Evolutionary conservation across 805 yeast species (phyloP), one percentile per base, ranked within the genome.

Genomic region (Lachancea sp.): DNA sequence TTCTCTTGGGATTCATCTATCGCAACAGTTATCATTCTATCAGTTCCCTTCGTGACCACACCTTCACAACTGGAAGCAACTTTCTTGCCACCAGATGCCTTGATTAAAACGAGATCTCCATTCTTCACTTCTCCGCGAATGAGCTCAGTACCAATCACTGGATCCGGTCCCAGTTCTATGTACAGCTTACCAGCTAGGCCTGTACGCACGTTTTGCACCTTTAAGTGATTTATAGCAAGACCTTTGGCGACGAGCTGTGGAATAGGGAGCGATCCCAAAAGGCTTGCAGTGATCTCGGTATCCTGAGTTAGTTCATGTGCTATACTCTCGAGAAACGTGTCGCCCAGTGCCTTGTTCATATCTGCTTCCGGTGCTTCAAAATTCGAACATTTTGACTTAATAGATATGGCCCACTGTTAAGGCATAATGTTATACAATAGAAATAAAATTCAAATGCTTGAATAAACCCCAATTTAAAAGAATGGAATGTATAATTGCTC

Each of bases 51-150:
- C 7, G 77, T 70, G 0, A 89, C 74, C 0, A 86, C 92, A 7
- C 83, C 95, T 44, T 74, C 80, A 5, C 80, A 56, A 5, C 52
- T 50, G 2, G 52, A 51, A 2, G 48, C 58, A 6, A 52, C 53
- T 30, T 53, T 58, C 30, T 61, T 61, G 8, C 40, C 21, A 3
- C 40, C 45, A 4, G 60, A 46, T 0, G 69, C 64, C 40, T 63
- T 65, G 17, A 79, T 78, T 9, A 85, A 45, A 2, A 87, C 89
- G 30, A 85, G 78, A 61, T 87, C 96, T 11, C 96, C 96, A 3
- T 74, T 72, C 47, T 78, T 71, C 20, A 86, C 58, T 18, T 75
- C 75, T 1, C 84, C 82, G 13, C 63, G 48, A 5, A 75, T 48
- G 6, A 69, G 54, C 13, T 54, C 61, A n/a, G 53, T 58, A 23